Evolutionary conservation across 2,329 filamentous ascomycete genomes (phyloP), one percentile per base, ranked within the genome.

Genomic region (Verticillium klebahnii): DNA sequence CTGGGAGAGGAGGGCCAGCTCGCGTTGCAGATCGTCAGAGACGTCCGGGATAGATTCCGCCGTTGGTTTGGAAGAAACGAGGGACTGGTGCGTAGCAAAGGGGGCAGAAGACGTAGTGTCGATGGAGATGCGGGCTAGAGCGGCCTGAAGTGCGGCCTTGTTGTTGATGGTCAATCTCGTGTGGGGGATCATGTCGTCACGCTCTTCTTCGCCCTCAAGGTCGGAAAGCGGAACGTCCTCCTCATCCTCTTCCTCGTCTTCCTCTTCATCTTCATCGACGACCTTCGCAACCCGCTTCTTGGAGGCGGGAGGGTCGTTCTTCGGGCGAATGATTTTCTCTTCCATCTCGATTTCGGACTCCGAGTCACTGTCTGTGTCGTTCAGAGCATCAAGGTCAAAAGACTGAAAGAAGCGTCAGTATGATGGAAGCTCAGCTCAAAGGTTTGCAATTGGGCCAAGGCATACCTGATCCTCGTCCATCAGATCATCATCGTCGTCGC

Each of bases 121-220:
- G 59, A 95, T 80, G 36, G 85, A 80, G 74, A 96, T 92, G 69
- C 93, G 92, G 71, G 90, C 90, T 65, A 96, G 84, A 14, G 92
- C 88, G 68, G 91, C 83, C 67, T 87, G 85, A 59, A 99, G 90
- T 37, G 94, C 95, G 67, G 91, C 82, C 60, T 91, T 93, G 81
- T 99, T 99, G 85, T 99, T 97, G 80, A 98, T 98, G 60, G 93
- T 97, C 67, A 97, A 88, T 69, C 93, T 91, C 74, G 95, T 92
- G 78, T 96, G 91, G 17, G 93, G 92, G 64, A 96, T 87, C 50
- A 97, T 85, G 72, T 97, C 93, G 76, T 91, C 91, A 69, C 87
- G 89, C 70, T 96, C 93, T 66, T 91, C 90, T 23, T 91, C 92
- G 59, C 91, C 91, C 69, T 91, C 90, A 59, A 95, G 88, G 69